Evolutionary conservation across 495 filamentous ascomycete species (phyloP), one percentile per base, ranked within the genome.

Genomic region (Recurvomyces mirabilis): DNA sequence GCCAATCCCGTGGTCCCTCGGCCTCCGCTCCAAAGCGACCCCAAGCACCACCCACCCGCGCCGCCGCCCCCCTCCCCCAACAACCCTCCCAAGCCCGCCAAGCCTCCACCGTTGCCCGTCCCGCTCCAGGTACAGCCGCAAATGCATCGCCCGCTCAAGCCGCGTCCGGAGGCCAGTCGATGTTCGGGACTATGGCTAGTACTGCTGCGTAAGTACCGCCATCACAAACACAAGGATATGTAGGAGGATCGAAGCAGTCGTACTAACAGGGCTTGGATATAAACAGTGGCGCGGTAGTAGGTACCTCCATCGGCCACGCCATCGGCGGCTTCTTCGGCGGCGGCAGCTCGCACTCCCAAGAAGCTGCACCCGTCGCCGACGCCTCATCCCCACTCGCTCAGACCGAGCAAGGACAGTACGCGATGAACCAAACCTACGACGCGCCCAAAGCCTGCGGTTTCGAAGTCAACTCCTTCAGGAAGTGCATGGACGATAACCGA

Each of bases 251-350:
- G n/a, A n/a, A n/a, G n/a, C n/a, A n/a, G 21, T 13, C 3, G 12
- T 37, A 19, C 37, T 40, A n/a, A 40, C 37, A 26, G 7, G 19
- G 25, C 23, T 13, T 23, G 11, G 31, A 28, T 36, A 7, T 5
- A 14, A 37, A 46, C 53, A 94, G 87, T 59, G 91, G 91, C 77
- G 91, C 95, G 48, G 91, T 89, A 45, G 79, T 96, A 43, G 91
- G 91, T 48, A 91, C 85, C 39, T 83, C 86, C 18, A 84, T 98
- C 67, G 91, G 91, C 60, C 88, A 96, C 67, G 87, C 85, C 49
- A 76, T 96, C 64, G 85, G 87, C 58, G 83, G 84, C 45, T 65
- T 85, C 58, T 93, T 89, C 68, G 76, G 82, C 58, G 82, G 85
- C 52, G 73, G 75, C 39, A 63, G 61, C 54, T 72, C 74, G 25